These are phyloP conservation scores for Penicillium alfredii DNA, from an alignment of 495 filamentous ascomycete genomes.

Conservation along the genomic window DNA sequence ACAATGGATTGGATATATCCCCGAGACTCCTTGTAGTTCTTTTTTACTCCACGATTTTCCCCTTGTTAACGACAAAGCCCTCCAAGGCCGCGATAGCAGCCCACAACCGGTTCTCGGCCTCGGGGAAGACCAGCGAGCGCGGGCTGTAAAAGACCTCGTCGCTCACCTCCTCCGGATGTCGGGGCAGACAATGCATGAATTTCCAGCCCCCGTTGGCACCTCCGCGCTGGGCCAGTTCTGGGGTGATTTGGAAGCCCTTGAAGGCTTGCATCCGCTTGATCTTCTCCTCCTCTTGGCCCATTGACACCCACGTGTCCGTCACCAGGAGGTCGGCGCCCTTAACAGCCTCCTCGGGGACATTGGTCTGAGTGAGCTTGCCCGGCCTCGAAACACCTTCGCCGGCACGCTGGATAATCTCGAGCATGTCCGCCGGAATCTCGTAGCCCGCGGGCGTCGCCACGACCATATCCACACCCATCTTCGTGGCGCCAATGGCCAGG, in stretches of 20 bases:
- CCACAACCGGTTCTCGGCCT: conserved; percentile 93
- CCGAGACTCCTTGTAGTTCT: conserved; percentile 1
- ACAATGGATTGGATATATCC: neutral
- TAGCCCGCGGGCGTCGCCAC: conserved; percentile 85
- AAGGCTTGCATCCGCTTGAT: conserved; percentile 73
- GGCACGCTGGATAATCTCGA: conserved; percentile 57
- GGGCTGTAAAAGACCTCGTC: conserved; percentile 89
- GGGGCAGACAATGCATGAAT: conserved; percentile 98
- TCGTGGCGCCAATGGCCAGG: conserved; percentile 74
- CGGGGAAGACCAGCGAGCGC: conserved; percentile 78
- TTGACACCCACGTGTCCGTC: conserved; percentile 95
- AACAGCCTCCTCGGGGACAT: conserved; percentile 79
- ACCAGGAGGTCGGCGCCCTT: conserved; percentile 84
- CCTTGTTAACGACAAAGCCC: conserved; percentile 86
- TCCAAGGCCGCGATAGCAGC: conserved; percentile 80
- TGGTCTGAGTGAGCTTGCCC: conserved; percentile 69
- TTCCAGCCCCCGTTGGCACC: conserved; percentile 87
- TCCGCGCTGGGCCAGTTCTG: conserved; percentile 71
- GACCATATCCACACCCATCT: conserved; percentile 76
- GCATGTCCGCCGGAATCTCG: conserved; percentile 66
- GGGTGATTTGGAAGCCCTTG: conserved; percentile 82
- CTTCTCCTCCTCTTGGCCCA: conserved; percentile 89
- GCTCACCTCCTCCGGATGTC: conserved; percentile 86
- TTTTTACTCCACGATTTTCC: conserved; percentile 52
- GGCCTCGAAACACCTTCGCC: conserved; percentile 47